Percentiles rank a stretch among this genome's conserved stretches.
Evolutionary conservation across 495 filamentous ascomycete species (phyloP).

Genomic region (Lophiotrema nucula): DNA sequence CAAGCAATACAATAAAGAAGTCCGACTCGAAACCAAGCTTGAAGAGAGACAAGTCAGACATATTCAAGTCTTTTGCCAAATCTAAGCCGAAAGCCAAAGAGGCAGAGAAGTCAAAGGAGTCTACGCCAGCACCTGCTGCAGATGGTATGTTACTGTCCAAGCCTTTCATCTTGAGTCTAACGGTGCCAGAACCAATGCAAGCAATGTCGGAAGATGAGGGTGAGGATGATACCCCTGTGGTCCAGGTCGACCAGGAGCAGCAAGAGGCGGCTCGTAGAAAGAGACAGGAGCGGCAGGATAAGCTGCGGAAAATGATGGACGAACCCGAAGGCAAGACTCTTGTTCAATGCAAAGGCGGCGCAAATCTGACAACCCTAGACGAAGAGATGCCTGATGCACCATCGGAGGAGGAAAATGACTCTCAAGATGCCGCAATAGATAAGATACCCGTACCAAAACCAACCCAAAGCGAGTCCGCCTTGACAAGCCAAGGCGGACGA

Average conservation of each 20-base stretch:
- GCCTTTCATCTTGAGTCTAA: neutral
- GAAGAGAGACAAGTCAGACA: constrained; percentile 63
- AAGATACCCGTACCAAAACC: constrained; percentile 43
- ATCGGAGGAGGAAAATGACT: constrained; percentile 39
- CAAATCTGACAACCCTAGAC: constrained; percentile 21
- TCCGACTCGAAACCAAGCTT: constrained; percentile 43
- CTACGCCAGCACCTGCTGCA: constrained; percentile 44
- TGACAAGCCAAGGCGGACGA: constrained; percentile 60
- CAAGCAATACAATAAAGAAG: constrained; percentile 34
- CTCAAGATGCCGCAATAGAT: constrained; percentile 46
- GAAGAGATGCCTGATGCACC: constrained; percentile 42
- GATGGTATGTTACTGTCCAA: constrained; percentile 49
- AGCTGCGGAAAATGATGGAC: constrained; percentile 86
- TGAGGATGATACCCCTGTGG: constrained; percentile 52
- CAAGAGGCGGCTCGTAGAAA: constrained; percentile 51
- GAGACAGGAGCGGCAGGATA: constrained; percentile 69
- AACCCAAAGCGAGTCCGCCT: constrained; percentile 29
- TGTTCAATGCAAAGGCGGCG: neutral
- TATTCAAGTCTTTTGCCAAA: constrained; percentile 85
- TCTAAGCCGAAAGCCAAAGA: constrained; percentile 56
- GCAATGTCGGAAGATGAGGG: constrained; percentile 76
- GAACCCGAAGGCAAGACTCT: constrained; percentile 65
- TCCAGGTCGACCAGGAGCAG: constrained; percentile 34
- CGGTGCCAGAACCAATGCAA: constrained; percentile 46
- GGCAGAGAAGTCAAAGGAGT: constrained; percentile 37